Conservation (phyloP, 2,329 filamentous ascomycete genomes). For the Talaromyces sp. region DNA sequence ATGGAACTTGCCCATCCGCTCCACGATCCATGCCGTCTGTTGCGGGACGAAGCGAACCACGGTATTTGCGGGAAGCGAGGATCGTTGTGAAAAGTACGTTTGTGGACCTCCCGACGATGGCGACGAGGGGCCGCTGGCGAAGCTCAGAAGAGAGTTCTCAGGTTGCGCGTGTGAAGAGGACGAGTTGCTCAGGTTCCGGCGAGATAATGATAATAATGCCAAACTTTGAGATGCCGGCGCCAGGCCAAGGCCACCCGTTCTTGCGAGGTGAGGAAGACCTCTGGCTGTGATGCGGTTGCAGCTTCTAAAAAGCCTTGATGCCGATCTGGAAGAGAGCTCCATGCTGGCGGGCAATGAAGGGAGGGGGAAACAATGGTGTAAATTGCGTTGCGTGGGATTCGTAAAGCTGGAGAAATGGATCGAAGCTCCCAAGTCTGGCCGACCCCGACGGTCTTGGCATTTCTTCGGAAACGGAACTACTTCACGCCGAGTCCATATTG, state of each 20-base stretch:
- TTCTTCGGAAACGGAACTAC: not conserved
- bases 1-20: constrained; percentile 98
- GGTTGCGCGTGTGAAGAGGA: constrained; percentile 22
- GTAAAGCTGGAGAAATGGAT: not conserved
- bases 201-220: constrained; percentile 8
- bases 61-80: constrained; percentile 80
- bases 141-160: constrained; percentile 29
- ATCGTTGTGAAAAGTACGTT: constrained; percentile 70
- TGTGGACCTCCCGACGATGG: constrained; percentile 45
- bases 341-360: constrained; percentile 20
- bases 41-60: constrained; percentile 97
- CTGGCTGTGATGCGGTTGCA: constrained; percentile 16
- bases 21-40: constrained; percentile 98
- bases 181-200: constrained; percentile 27
- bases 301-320: constrained; percentile 29
- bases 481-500: not conserved
- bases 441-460: not conserved
- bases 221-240: constrained; percentile 9
- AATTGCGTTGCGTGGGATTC: not conserved
- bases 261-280: constrained; percentile 20
- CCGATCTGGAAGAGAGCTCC: constrained; percentile 34
- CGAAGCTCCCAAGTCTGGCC: not conserved
- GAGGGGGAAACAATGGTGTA: not conserved
- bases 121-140: constrained; percentile 21
- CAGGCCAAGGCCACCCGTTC: constrained; percentile 17